Evolutionary conservation across 495 filamentous ascomycete genomes (phyloP).

Genomic region (Penicillium coffeae): DNA sequence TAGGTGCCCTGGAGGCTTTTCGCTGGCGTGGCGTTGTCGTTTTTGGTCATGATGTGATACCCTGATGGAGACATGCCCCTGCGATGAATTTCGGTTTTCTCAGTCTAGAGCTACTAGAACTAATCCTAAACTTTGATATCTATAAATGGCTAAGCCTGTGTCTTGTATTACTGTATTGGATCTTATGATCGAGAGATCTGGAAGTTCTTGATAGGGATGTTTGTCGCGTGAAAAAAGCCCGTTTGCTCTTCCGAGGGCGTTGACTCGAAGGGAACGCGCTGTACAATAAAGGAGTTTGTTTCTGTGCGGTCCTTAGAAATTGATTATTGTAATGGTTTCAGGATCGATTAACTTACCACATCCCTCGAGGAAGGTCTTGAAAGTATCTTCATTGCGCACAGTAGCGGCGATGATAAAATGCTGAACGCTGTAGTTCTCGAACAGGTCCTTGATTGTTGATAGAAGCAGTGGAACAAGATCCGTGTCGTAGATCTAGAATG

Average conservation of each 20-base stretch:
- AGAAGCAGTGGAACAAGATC: conserved; percentile 54
- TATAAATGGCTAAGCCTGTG: not conserved
- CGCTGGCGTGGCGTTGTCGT: not conserved
- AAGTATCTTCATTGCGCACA: conserved; percentile 61
- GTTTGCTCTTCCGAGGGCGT: conserved; percentile 45
- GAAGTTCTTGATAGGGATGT: conserved; percentile 48
- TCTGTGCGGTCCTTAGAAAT: conserved; percentile 18
- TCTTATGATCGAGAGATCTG: conserved; percentile 21
- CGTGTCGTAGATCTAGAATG: conserved; percentile 60
- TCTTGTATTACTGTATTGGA: too few species aligned
- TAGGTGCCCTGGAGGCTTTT: not conserved
- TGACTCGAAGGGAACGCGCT: conserved; percentile 42
- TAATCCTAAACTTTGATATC: not conserved
- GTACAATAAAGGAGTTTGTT: conserved; percentile 32
- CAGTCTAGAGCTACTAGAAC: not conserved
- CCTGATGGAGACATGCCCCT: not conserved
- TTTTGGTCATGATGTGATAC: conserved; percentile 2
- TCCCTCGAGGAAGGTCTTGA: conserved; percentile 49
- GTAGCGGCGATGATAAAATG: conserved; percentile 57
- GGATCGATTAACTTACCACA: conserved; percentile 49
- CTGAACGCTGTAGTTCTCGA: conserved; percentile 44
- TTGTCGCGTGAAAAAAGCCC: conserved; percentile 55
- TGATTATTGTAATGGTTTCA: not conserved
- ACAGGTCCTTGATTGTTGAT: conserved; percentile 51
- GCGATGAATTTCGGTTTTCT: not conserved